These are phyloP conservation scores for Trichoderma sp. DNA, from an alignment of 2,329 filamentous ascomycete genomes.

Conservation along the genomic window DNA sequence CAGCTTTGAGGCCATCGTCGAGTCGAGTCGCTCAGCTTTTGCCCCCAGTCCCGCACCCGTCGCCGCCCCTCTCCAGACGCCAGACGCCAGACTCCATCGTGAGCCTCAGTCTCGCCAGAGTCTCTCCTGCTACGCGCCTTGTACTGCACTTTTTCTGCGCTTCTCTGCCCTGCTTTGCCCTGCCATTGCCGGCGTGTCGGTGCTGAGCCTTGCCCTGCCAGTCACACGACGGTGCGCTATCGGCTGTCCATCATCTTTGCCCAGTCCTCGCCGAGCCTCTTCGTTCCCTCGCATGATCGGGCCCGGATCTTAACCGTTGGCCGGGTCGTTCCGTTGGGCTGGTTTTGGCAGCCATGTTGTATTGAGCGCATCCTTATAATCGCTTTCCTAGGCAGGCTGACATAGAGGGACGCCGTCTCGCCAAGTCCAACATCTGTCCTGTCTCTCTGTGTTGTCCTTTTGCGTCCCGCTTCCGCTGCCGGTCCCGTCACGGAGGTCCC, in stretches of 20 bases:
- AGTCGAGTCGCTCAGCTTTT: neutral
- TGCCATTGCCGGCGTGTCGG: neutral
- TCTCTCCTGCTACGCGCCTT: neutral
- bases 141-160: neutral
- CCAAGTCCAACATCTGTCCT: conserved; percentile 2
- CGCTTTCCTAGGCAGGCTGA: neutral
- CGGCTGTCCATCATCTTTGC: neutral
- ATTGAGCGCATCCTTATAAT: conserved; percentile 10
- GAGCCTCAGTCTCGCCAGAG: conserved; percentile 7
- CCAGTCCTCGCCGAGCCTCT: conserved; percentile 3
- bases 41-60: conserved; percentile 12
- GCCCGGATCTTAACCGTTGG: conserved; percentile 7
- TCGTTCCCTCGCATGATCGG: conserved; percentile 10
- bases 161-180: neutral
- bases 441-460: neutral
- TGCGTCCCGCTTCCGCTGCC: neutral
- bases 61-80: conserved; percentile 7
- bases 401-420: neutral
- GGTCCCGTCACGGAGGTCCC: neutral
- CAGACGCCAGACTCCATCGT: conserved; percentile 9
- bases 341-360: conserved; percentile 11
- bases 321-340: conserved; percentile 12
- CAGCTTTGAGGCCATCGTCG: conserved; percentile 7
- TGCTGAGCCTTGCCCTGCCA: conserved; percentile 1
- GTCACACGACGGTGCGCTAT: conserved; percentile 6